Evolutionary conservation across 2,329 filamentous ascomycete species (phyloP).

Genomic region (Phialophora expanda): DNA sequence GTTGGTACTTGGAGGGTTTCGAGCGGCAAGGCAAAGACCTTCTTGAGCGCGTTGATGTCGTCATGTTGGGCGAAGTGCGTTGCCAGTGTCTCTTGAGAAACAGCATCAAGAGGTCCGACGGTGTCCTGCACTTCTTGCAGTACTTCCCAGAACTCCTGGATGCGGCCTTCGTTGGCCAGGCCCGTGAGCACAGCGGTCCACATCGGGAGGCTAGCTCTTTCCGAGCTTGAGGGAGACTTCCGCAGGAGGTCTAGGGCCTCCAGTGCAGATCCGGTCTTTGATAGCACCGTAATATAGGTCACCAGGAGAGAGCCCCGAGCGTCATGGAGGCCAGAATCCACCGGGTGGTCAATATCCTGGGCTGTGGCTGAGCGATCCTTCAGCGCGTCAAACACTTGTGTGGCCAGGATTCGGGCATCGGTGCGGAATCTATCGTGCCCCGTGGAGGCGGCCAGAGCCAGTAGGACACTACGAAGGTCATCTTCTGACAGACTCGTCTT

Average conservation of each 20-base stretch:
- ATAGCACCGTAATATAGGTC: constrained; percentile 57
- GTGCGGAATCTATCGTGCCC: constrained; percentile 35
- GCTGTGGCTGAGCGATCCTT: constrained; percentile 26
- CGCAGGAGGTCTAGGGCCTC: constrained; percentile 59
- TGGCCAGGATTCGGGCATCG: constrained; percentile 35
- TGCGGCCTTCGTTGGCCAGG: constrained; percentile 59
- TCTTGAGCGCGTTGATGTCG: constrained; percentile 65
- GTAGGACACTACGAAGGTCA: constrained; percentile 49
- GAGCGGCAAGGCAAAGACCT: constrained; percentile 68
- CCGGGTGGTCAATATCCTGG: constrained; percentile 10
- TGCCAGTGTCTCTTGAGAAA: constrained; percentile 60
- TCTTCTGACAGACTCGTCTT: constrained; percentile 48
- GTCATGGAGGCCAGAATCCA: constrained; percentile 12
- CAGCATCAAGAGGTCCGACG: constrained; percentile 45
- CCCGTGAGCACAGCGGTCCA: constrained; percentile 62
- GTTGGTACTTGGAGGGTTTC: constrained; percentile 50
- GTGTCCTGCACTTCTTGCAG: constrained; percentile 36
- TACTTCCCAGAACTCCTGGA: constrained; percentile 39
- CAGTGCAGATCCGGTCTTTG: constrained; percentile 59
- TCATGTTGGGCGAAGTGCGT: constrained; percentile 66
- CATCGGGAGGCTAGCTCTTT: constrained; percentile 48
- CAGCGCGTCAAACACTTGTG: constrained; percentile 29
- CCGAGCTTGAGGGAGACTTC: constrained; percentile 47
- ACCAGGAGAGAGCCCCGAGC: constrained; percentile 40
- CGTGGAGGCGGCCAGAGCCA: constrained; percentile 44